These are phyloP conservation scores for Phytophthora cryptogea DNA, from an alignment of 352 stramenopile genomes.

Conservation along the genomic window DNA sequence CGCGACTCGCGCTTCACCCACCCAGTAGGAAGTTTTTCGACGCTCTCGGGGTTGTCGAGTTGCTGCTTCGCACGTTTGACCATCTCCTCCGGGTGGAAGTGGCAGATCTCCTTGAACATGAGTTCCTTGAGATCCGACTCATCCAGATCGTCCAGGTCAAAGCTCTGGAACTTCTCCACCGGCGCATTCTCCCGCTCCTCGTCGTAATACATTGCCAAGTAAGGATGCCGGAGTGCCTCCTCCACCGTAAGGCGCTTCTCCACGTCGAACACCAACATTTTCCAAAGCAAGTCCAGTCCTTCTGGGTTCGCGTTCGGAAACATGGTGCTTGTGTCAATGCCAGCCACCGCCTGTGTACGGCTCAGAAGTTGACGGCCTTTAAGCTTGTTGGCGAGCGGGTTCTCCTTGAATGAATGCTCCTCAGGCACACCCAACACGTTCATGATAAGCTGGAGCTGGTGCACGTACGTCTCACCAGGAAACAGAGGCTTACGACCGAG, in stretches of 20 bases:
- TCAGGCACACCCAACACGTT: conserved; percentile 87
- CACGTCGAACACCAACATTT: conserved; percentile 93
- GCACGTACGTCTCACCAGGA: conserved; percentile 85
- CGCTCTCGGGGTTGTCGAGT: conserved; percentile 62
- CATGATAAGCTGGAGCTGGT: conserved; percentile 90
- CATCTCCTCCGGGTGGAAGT: conserved; percentile 90
- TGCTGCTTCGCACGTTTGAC: conserved; percentile 85
- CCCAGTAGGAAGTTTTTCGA: conserved; percentile 77
- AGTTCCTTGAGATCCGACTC: conserved; percentile 87
- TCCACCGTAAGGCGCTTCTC: conserved; percentile 95
- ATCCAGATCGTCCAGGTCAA: conserved; percentile 85
- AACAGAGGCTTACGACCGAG: conserved; percentile 86
- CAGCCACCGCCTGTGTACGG: conserved; percentile 75
- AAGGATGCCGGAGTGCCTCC: conserved; percentile 96
- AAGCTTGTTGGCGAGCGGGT: conserved; percentile 87
- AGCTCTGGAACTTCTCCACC: conserved; percentile 85
- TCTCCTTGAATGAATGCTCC: conserved; percentile 89
- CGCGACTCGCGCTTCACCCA: conserved; percentile 89
- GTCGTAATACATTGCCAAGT: conserved; percentile 92
- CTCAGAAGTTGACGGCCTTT: conserved; percentile 86
- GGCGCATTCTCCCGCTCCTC: conserved; percentile 65
- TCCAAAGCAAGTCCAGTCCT: conserved; percentile 82
- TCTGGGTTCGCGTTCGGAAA: conserved; percentile 89
- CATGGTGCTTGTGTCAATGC: conserved; percentile 81
- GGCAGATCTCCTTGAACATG: conserved; percentile 92